Percentiles rank a stretch among this genome's conserved stretches.
Evolutionary conservation across 108 stramenopile genomes (phyloP).

Genomic region (Cyclotella atomus): DNA sequence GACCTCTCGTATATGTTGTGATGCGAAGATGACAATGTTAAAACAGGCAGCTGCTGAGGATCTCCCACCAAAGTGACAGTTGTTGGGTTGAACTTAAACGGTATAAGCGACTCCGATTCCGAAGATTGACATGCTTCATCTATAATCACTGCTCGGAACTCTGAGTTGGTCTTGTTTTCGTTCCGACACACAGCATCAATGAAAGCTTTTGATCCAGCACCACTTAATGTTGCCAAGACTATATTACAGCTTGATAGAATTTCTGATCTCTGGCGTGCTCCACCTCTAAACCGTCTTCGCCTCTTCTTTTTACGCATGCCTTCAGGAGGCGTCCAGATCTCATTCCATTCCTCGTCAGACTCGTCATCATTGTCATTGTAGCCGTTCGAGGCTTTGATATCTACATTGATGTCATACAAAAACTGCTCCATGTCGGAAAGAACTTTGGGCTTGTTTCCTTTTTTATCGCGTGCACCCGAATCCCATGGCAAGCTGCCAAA

Average conservation of each 20-base stretch:
- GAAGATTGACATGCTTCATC: slow-evolving; percentile 91
- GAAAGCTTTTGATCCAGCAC: slow-evolving; percentile 58
- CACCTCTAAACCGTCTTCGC: slow-evolving; percentile 27
- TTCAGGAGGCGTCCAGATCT: slow-evolving; percentile 30
- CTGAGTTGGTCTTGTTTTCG: slow-evolving; percentile 46
- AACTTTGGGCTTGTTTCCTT: slow-evolving; percentile 23
- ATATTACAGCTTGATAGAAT: slow-evolving; percentile 48
- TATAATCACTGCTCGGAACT: slow-evolving; percentile 84
- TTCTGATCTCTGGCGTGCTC: slow-evolving; percentile 27
- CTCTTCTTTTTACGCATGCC: slow-evolving; percentile 26
- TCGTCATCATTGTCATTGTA: slow-evolving; percentile 19
- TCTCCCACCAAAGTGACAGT: slow-evolving; percentile 53
- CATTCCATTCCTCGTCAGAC: slow-evolving; percentile 22
- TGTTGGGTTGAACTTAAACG: slow-evolving; percentile 70
- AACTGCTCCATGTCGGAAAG: slow-evolving; percentile 48
- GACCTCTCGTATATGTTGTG: slow-evolving; percentile 54
- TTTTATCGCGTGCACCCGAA: slow-evolving; percentile 22
- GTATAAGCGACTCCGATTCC: slow-evolving; percentile 84
- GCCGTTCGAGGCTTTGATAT: slow-evolving; percentile 36
- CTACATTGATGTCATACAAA: slow-evolving; percentile 49
- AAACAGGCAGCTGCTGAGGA: slow-evolving; percentile 88
- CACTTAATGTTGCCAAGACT: slow-evolving; percentile 56
- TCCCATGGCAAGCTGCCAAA: slow-evolving; percentile 56
- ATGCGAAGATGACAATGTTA: slow-evolving; percentile 62
- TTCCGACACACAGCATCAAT: slow-evolving; percentile 55